A percentile compares a stretch with the other conserved stretches of the same genome.
phyloP scores from a whole-genome alignment of 768 basidiomycete species.

The Panus rudis region DNA sequence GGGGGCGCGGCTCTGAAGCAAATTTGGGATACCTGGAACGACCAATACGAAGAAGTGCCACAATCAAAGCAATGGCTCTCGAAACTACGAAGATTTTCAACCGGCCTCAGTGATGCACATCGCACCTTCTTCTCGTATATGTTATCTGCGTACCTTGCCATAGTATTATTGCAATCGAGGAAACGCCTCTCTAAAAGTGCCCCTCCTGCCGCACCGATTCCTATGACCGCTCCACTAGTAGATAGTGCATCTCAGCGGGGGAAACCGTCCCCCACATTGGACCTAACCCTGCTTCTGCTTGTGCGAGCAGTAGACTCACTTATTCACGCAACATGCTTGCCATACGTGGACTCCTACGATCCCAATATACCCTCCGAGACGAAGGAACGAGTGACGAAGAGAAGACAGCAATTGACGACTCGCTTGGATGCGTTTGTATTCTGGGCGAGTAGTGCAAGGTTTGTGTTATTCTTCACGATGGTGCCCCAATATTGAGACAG shows the following conservation, averaged over 20 bases:
- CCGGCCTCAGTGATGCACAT: conserved; percentile 24
- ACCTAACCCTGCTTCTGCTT: conserved; percentile 59
- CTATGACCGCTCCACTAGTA: conserved; percentile 13
- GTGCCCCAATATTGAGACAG: background rate
- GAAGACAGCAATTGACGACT: conserved; percentile 31
- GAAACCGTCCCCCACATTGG: conserved; percentile 48
- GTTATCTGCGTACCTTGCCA: conserved; percentile 48
- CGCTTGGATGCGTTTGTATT: conserved; percentile 65
- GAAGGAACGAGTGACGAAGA: conserved; percentile 16
- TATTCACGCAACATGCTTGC: conserved; percentile 44
- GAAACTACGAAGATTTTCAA: no score
- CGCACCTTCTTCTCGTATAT: conserved; percentile 54
- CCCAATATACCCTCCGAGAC: background rate
- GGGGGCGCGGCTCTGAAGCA: conserved; percentile 53
- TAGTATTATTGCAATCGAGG: conserved; percentile 51
- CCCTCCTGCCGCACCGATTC: conserved; percentile 21
- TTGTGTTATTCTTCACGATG: conserved; percentile 9
- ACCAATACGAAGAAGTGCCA: background rate
- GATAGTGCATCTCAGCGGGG: conserved; percentile 2
- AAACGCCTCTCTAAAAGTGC: conserved; percentile 23
- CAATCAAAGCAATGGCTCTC: no score
- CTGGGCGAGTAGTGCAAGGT: conserved; percentile 77
- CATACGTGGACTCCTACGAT: conserved; percentile 6
- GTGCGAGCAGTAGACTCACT: conserved; percentile 64
- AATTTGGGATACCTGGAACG: conserved; percentile 30